Conservation (phyloP, 768 basidiomycete species). For the Candolleomyces aberdarensis region DNA sequence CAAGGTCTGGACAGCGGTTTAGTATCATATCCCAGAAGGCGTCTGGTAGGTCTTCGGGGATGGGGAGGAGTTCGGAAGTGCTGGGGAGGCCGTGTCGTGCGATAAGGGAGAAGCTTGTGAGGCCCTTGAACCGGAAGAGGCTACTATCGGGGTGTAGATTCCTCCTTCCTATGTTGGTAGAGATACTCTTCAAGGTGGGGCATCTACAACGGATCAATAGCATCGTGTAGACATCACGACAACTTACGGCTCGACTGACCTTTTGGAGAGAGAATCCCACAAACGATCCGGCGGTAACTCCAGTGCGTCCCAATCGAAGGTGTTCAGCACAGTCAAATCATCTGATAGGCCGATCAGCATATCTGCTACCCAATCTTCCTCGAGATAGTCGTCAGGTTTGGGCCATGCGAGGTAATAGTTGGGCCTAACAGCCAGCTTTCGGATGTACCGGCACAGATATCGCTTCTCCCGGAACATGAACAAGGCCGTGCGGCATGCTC, state of each 20-base stretch:
- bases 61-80: slow-evolving; percentile 34
- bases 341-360: slow-evolving; percentile 32
- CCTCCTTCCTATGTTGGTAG: slow-evolving; percentile 39
- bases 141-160: slow-evolving; percentile 31
- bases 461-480: slow-evolving; percentile 30
- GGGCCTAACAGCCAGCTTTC: slow-evolving; percentile 43
- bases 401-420: slow-evolving; percentile 55
- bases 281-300: slow-evolving; percentile 42
- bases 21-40: slow-evolving; percentile 49
- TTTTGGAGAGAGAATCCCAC: slow-evolving; percentile 37
- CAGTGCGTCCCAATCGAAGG: slow-evolving; percentile 52
- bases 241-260: slow-evolving; percentile 25
- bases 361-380: slow-evolving; percentile 39
- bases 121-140: slow-evolving; percentile 41
- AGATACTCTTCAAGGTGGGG: slow-evolving; percentile 40
- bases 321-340: slow-evolving; percentile 31
- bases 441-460: slow-evolving; percentile 36
- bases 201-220: slow-evolving; percentile 31
- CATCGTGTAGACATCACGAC: background rate
- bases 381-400: slow-evolving; percentile 34
- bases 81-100: slow-evolving; percentile 42
- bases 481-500: slow-evolving; percentile 34
- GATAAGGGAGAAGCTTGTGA: slow-evolving; percentile 44
- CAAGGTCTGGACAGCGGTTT: slow-evolving; percentile 42
- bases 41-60: slow-evolving; percentile 35